Base-by-base conservation (phyloP, 2,329 filamentous ascomycete species). In the Huntiella abstrusa region DNA sequence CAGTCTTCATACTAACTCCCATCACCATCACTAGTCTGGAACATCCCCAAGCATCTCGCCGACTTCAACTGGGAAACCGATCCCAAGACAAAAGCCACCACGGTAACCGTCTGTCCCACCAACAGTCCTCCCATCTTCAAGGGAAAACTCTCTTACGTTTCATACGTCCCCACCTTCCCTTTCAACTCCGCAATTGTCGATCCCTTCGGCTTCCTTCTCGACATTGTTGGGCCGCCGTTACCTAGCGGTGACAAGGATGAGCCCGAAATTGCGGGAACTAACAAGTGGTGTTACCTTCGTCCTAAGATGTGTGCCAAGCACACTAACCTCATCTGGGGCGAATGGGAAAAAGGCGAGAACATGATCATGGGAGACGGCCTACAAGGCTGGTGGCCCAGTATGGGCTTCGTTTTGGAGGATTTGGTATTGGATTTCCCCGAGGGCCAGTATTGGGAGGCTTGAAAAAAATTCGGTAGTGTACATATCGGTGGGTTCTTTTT, bases 31-130 rank as follows among this genome's bases (percentile, higher is more conserved):
- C 13, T 39, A 69, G 67, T 71, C 51, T 73, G 69, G 69, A 71
- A 70, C 53, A 65, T 70, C 28, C 69, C 70, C 10, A 73, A 73
- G 52, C 68, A 73, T 47, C 62, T 73, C 11, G 70, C 70, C 33
- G 58, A 58, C 8, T 73, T 73, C 53, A 60, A 62, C 11, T 73
- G 67, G 62, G 55, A 57, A 11, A 53, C 60, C 13, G 51, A 58
- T 33, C 49, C 59, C 4, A 56, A 63, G 49, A 60, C 59, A 32
- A 40, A 40, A n/a, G 57, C 60, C 28, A 60, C 59, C 13, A 57
- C 55, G 5, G 60, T 70, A 49, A 59, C 64, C 35, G 64, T 72
- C 28, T 67, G 59, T 52, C 67, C 67, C 2, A 12, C 50, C 1
- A 64, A 67, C 43, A 45, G 59, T 5, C 48, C 45, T 7, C 66